Evolutionary conservation across 2,329 filamentous ascomycete species (phyloP).

Genomic region (Grosmannia clavigera): DNA sequence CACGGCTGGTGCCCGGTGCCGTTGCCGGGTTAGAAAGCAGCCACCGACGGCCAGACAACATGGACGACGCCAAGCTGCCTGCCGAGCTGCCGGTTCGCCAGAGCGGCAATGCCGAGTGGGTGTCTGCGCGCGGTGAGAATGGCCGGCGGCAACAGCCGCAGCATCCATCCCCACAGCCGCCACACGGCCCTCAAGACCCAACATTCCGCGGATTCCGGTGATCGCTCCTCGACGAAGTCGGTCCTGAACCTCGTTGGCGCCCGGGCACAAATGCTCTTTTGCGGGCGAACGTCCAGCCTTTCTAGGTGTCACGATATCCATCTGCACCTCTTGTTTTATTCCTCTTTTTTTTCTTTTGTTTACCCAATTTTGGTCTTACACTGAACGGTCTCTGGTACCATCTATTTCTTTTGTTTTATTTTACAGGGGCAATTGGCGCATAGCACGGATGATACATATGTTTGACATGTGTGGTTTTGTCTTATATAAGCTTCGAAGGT

Average conservation of each 20-base stretch:
- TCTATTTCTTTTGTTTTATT: slow-evolving; percentile 4
- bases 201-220: slow-evolving; percentile 10
- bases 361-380: not conserved
- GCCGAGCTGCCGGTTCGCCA: slow-evolving; percentile 41
- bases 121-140: slow-evolving; percentile 23
- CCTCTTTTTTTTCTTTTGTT: not conserved
- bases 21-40: slow-evolving; percentile 13
- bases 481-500: not conserved
- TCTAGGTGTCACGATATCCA: not conserved
- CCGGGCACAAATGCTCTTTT: not conserved
- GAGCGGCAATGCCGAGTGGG: slow-evolving; percentile 24
- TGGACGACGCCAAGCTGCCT: slow-evolving; percentile 48
- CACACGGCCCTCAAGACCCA: slow-evolving; percentile 13
- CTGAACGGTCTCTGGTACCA: not conserved
- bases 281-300: not conserved
- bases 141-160: slow-evolving; percentile 13
- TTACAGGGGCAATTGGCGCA: slow-evolving; percentile 6
- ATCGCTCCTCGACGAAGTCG: not conserved
- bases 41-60: slow-evolving; percentile 14
- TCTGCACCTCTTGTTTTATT: not conserved
- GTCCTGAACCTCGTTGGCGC: too few species aligned
- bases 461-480: slow-evolving; percentile 3
- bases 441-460: slow-evolving; percentile 11
- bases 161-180: slow-evolving; percentile 6
- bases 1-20: slow-evolving; percentile 47